Base-by-base conservation (phyloP, 2,329 filamentous ascomycete genomes). In the Parastagonospora nodorum region DNA sequence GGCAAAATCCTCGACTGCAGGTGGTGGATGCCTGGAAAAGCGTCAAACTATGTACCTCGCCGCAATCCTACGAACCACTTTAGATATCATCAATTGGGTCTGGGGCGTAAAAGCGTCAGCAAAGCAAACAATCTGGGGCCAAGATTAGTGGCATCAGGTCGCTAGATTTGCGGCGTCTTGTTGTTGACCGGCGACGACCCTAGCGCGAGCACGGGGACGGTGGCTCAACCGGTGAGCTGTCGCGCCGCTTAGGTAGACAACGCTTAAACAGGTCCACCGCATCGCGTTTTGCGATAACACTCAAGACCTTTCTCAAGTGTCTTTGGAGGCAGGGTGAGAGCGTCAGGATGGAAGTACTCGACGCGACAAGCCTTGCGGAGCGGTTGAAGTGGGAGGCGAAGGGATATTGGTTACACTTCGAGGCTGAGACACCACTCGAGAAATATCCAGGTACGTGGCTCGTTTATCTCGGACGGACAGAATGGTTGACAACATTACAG, bases 391-490 rank as follows among this genome's bases (percentile, higher is more conserved):
- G 58, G 53, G 61, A 67, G 46, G 55, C 54, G 16, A 62, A 68
- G 53, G 67, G 73, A 33, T 67, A 68, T 39, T 69, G 69, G 68
- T 33, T 75, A 37, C 72, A 73, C 57, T 48, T 75, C 39, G 63
- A 69, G 43, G 60, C 68, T 29, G 59, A 58, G 15, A 61, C 64
- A 30, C 59, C 64, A 11, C 57, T 74, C 14, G 72, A 75, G 24
- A 75, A 75, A 54, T 75, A 75, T 57, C 72, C 73, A 47, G 72
- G 73, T 75, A 39, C 53, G 65, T 56, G 16, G 19, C 10, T 5
- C 24, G 29, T 6, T 32, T 38, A 12, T 15, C n/a, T 14, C 9
- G 8, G 9, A 32, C 28, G 29, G 4, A 30, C 31, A 33, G 16
- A 33, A 45, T 38, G 14, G 11, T 55, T 58, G 42, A 57, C 24